Base-by-base conservation (phyloP, 164 flowering plant species). In the Vitis rotundifolia region DNA sequence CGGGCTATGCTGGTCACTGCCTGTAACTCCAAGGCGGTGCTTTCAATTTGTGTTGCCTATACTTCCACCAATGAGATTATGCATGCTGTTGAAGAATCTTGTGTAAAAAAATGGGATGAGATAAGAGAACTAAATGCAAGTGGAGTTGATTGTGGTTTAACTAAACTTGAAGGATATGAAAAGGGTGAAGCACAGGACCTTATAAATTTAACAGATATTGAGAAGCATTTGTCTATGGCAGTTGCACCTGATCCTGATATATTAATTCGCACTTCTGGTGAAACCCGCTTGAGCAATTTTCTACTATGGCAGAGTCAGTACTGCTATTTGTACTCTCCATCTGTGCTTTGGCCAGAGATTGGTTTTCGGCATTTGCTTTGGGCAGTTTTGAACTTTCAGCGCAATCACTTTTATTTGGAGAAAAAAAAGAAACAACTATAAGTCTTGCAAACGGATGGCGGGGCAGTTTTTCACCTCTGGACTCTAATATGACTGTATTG, bases 11-110 rank as follows among this genome's bases (percentile, higher is more conserved):
- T 44, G 52, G 84, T 79, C 48, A 88, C 92, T 8, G 80, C 85
- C 0, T 62, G 71, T 4, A 88, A 92, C 65, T 48, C 59, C 59
- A 79, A 75, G 44, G 70, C 68, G 0, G 72, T 80, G 50, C 77
- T 92, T 19, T 69, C 70, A n/a, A 68, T 90, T 19, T 86, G 92
- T 61, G 64, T 89, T 2, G 89, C 93, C 11, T 92, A 92, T 60
- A 80, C 86, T 65, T 88, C 93, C 1, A 78, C 86, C 0, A 75
- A 90, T 67, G 92, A 91, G 79, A 91, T 87, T 10, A 71, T 74
- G 59, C 82, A 81, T 50, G 63, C 78, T 48, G 70, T 75, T 16
- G 12, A 71, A 56, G 68, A 56, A 65, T 71, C 78, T 31, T 75
- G 78, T 55, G 51, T n/a, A 9, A 47, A 48, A 8, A 75, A 67